Percentiles rank a stretch among this genome's conserved stretches.
These are phyloP conservation scores for Neurospora sp. DNA, from an alignment of 495 filamentous ascomycete species.

Conservation along the genomic window DNA sequence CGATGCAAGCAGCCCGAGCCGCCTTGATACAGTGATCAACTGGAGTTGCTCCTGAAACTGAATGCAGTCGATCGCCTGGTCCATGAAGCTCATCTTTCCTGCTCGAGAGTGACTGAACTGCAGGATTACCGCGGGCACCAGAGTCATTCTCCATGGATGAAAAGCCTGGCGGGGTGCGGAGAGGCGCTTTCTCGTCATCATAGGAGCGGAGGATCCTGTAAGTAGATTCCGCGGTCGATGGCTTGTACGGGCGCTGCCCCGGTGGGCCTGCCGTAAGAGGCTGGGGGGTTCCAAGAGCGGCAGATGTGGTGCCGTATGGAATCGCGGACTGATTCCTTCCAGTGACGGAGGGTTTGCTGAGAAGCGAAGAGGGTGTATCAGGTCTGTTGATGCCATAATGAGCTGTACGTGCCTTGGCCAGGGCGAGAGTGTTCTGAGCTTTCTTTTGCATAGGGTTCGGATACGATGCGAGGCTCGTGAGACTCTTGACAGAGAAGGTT, in stretches of 20 bases:
- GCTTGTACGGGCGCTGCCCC: constrained; percentile 30
- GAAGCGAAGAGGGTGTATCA: constrained; percentile 4
- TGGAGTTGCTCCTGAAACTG: background rate
- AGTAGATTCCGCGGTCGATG: constrained; percentile 18
- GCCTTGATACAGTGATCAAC: background rate
- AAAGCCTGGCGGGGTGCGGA: background rate
- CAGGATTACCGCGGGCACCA: background rate
- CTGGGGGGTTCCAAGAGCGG: constrained; percentile 27
- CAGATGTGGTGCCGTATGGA: constrained; percentile 7
- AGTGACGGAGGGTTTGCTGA: background rate
- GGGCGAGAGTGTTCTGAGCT: constrained; percentile 23
- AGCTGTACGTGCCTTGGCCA: constrained; percentile 24
- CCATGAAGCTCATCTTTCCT: background rate
- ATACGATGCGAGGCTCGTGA: constrained; percentile 36
- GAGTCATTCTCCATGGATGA: background rate
- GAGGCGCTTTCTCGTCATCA: background rate
- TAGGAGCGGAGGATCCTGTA: constrained; percentile 1
- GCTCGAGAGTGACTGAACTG: background rate
- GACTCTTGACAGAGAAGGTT: constrained; percentile 27
- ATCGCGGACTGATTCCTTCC: constrained; percentile 2
- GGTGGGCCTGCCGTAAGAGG: constrained; percentile 40
- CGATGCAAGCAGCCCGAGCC: background rate
- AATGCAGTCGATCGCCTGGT: background rate
- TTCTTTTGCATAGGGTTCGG: constrained; percentile 36
- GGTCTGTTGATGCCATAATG: constrained; percentile 7